Base-by-base conservation (phyloP, 495 filamentous ascomycete species). In the Penicillium cinerascens region DNA sequence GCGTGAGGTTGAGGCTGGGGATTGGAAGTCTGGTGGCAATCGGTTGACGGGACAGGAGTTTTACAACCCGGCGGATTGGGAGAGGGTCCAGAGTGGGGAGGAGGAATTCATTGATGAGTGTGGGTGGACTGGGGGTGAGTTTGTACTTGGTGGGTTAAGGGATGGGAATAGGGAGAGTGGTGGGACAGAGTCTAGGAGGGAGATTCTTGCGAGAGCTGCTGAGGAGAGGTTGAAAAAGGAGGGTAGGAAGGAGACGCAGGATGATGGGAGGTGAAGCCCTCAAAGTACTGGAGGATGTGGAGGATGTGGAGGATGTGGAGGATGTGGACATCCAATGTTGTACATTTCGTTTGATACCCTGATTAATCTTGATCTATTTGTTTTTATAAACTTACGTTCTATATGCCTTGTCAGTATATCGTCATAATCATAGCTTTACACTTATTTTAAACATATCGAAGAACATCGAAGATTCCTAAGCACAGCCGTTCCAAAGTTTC, bases 61-160 rank as follows among this genome's bases (percentile, higher is more conserved):
- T 66, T 92, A 88, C 72, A 82, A 84, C 55, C 83, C 85, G 4
- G 66, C 67, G 6, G 85, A 85, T 60, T 76, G 73, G 65, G 78
- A 76, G 56, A 52, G 56, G 16, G 66, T 55, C 23, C 58, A 64
- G 35, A 56, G 52, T 40, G 83, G 78, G 26, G 83, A 81, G 54
- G 78, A 81, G 42, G 72, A 33, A 13, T 33, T 82, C 40, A 72
- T 82, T 56, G 91, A 95, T 72, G 82, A 88, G 68, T 85, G 85
- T 15, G 90, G 89, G 0, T 96, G 92, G 93, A 82, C 76, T 0
- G 93, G 93, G 8, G 93, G 92, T 2, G 83, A 87, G 72, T 96
- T 87, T 72, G 87, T 89, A 41, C 78, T 96, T 27, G 92, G 92
- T 38, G 79, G 81, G 4, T 70, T 69, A 9, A 62, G 67, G 15